phyloP scores from a whole-genome alignment of 2,329 filamentous ascomycete genomes.

The Venturia asperata region DNA sequence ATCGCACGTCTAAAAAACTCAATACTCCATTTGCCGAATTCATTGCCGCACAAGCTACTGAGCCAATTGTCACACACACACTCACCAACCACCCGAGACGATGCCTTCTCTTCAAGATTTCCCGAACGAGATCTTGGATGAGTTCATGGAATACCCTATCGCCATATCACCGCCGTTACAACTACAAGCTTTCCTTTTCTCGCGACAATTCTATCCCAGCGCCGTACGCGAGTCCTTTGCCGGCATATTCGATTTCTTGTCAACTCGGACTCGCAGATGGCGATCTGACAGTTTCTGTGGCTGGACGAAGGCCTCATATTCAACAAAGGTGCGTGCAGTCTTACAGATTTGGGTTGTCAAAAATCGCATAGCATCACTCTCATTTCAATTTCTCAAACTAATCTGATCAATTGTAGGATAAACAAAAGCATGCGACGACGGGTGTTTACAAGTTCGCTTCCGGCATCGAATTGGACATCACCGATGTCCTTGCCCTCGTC shows the following conservation, averaged over 20 bases:
- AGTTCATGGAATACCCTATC: not conserved
- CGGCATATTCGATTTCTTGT: not conserved
- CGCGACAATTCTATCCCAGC: slow-evolving; percentile 4
- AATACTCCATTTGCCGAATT: not conserved
- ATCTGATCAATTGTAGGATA: not conserved
- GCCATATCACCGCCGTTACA: not conserved
- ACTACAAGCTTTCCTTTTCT: not conserved
- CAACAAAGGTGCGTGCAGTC: not conserved
- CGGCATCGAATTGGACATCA: slow-evolving; percentile 6
- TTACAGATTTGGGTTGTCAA: no score
- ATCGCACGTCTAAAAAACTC: not conserved
- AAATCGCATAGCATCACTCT: not conserved
- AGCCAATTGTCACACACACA: not conserved
- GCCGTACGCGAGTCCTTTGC: not conserved
- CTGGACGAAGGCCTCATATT: not conserved
- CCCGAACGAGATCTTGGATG: not conserved
- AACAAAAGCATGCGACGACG: not conserved
- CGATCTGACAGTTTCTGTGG: not conserved
- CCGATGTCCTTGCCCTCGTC: not conserved
- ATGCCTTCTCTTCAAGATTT: not conserved
- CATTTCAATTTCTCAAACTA: not conserved
- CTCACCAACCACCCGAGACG: not conserved
- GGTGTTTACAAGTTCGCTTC: not conserved
- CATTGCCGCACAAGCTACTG: not conserved
- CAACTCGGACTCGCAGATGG: slow-evolving; percentile 9